Evolutionary conservation across 2,329 filamentous ascomycete species (phyloP).

Genomic region (Pyrenophora graminea): DNA sequence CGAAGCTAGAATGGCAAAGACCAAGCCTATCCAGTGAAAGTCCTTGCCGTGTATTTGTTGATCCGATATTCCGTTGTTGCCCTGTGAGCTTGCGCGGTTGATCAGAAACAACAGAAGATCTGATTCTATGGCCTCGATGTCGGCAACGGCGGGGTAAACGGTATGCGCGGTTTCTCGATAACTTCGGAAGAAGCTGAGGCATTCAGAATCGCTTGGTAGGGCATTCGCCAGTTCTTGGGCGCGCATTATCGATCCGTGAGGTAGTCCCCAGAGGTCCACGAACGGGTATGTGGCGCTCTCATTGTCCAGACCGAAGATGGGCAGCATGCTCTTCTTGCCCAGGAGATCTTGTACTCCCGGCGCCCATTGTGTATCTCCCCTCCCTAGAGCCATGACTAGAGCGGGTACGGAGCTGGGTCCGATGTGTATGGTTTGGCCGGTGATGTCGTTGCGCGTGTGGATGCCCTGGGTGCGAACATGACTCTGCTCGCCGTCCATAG

Average conservation of each 20-base stretch:
- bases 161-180: conserved; percentile 64
- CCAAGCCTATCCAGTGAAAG: conserved; percentile 62
- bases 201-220: conserved; percentile 62
- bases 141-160: conserved; percentile 64
- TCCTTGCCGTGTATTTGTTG: conserved; percentile 62
- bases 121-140: conserved; percentile 59
- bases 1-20: conserved; percentile 66
- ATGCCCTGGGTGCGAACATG: conserved; percentile 60
- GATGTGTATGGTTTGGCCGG: conserved; percentile 64
- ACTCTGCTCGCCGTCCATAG: conserved; percentile 44
- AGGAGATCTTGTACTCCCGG: conserved; percentile 61
- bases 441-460: conserved; percentile 63
- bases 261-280: conserved; percentile 65
- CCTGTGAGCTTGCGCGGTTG: conserved; percentile 53
- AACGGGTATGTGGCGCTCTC: conserved; percentile 68
- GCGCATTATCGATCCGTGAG: conserved; percentile 62
- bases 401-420: conserved; percentile 66
- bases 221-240: conserved; percentile 63
- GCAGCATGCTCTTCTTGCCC: conserved; percentile 63
- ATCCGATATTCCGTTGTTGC: conserved; percentile 53
- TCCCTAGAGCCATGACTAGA: conserved; percentile 58
- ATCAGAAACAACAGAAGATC: conserved; percentile 59
- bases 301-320: conserved; percentile 66
- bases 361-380: conserved; percentile 50
- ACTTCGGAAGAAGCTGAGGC: conserved; percentile 60